Conservation (phyloP, 176 grass and related monocot genomes). For the Phragmites australis region DNA sequence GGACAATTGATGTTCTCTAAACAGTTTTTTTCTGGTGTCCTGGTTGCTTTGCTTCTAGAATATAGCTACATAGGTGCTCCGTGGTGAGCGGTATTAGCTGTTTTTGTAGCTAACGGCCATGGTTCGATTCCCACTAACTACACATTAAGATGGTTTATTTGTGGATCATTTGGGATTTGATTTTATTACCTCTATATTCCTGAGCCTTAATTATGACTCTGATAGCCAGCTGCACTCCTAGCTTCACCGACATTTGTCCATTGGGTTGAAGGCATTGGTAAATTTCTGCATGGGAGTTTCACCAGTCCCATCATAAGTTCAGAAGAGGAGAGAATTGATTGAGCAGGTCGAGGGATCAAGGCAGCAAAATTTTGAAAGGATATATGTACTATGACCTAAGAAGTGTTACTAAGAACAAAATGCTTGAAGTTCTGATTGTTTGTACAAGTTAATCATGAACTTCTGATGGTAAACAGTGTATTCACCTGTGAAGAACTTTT, state of each 20-base stretch:
- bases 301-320: background rate
- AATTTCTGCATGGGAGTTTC: background rate
- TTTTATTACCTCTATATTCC: background rate
- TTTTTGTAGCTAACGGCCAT: background rate
- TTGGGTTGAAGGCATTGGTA: background rate
- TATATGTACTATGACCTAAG: slow-evolving; percentile 1
- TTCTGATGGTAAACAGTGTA: background rate
- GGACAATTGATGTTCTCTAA: background rate
- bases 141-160: background rate
- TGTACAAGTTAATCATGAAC: background rate
- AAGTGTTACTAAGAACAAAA: background rate
- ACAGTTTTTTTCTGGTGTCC: background rate
- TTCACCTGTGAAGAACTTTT: background rate
- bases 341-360: background rate
- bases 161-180: background rate
- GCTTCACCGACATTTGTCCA: background rate
- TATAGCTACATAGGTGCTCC: background rate
- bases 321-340: background rate
- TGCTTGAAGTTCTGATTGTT: background rate
- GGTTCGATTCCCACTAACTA: background rate
- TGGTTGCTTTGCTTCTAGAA: background rate
- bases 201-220: background rate
- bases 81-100: background rate
- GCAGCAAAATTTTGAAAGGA: background rate
- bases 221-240: background rate